A percentile compares a stretch with the other conserved stretches of the same genome.
Evolutionary conservation across 129 eudicot genomes (phyloP).

Genomic region (Artemisia argyi): DNA sequence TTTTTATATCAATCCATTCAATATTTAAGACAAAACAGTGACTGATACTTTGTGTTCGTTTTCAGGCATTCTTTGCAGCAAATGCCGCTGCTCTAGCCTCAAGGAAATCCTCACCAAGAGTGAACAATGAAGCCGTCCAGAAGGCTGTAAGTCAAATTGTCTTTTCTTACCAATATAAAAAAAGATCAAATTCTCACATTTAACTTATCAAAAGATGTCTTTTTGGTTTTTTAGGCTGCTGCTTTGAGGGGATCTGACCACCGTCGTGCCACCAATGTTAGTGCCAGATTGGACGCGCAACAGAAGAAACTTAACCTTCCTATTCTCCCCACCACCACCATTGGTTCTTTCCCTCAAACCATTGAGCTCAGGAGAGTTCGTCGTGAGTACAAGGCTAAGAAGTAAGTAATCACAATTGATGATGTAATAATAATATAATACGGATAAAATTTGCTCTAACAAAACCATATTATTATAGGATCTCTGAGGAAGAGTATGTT

Average conservation of each 20-base stretch:
- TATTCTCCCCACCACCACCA: constrained; percentile 95
- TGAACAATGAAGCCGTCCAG: constrained; percentile 67
- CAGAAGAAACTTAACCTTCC: constrained; percentile 99
- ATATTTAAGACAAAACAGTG: background rate
- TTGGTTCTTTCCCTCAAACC: constrained; percentile 98
- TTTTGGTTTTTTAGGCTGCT: constrained; percentile 58
- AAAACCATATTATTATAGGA: constrained; percentile 37
- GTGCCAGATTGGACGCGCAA: constrained; percentile 87
- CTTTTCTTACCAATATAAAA: background rate
- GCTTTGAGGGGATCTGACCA: constrained; percentile 89
- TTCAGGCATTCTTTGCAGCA: constrained; percentile 76
- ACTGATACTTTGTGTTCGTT: background rate
- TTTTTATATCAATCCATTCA: background rate
- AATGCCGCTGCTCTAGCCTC: constrained; percentile 94
- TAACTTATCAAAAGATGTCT: background rate
- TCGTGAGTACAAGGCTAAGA: constrained; percentile 99
- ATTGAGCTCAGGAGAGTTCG: constrained; percentile 96
- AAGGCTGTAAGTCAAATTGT: constrained; percentile 47
- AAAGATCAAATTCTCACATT: background rate
- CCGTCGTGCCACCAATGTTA: constrained; percentile 95
- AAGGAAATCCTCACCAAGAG: constrained; percentile 93
- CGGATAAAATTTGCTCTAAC: background rate
- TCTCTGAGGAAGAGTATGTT: constrained; percentile 81
- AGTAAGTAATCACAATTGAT: constrained; percentile 43
- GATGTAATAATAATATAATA: background rate